These are phyloP conservation scores for Simplicillium aogashimaense DNA, from an alignment of 2,329 filamentous ascomycete species.

Conservation along the genomic window DNA sequence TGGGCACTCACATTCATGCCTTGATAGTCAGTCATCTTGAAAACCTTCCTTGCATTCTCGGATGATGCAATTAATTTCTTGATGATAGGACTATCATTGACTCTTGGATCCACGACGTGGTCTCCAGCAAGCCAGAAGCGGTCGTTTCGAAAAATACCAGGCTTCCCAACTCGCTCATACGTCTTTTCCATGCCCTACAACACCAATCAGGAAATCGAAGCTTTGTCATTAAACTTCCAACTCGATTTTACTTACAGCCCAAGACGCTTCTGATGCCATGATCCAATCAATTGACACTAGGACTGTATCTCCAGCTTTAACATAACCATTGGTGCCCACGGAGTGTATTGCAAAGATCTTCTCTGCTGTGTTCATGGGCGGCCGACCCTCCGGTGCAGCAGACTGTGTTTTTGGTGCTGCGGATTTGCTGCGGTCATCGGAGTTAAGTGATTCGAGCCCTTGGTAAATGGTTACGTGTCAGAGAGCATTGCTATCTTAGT, in stretches of 20 bases:
- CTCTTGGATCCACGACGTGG: conserved; percentile 34
- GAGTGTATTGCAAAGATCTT: conserved; percentile 36
- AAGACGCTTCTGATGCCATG: conserved; percentile 31
- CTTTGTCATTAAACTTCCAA: no score
- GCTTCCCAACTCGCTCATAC: conserved; percentile 26
- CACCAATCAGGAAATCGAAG: no score
- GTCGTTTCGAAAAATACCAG: conserved; percentile 37
- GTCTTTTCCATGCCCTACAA: conserved; percentile 27
- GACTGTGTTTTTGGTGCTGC: no score
- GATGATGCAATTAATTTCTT: conserved; percentile 23
- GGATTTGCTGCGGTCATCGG: no score
- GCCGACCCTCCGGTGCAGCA: no score
- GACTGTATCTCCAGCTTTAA: conserved; percentile 27
- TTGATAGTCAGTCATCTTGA: conserved; percentile 29
- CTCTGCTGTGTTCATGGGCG: conserved; percentile 28
- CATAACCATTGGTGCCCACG: conserved; percentile 19
- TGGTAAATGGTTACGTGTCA: no score
- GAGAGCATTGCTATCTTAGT: no score
- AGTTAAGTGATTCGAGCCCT: no score
- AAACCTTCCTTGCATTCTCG: conserved; percentile 24
- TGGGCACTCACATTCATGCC: conserved; percentile 4
- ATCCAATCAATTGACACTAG: conserved; percentile 34
- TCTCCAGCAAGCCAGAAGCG: conserved; percentile 39
- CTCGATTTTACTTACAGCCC: conserved; percentile 6
- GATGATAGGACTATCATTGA: conserved; percentile 23